phyloP scores from a whole-genome alignment of 768 basidiomycete genomes.

The Trametes coccinea region DNA sequence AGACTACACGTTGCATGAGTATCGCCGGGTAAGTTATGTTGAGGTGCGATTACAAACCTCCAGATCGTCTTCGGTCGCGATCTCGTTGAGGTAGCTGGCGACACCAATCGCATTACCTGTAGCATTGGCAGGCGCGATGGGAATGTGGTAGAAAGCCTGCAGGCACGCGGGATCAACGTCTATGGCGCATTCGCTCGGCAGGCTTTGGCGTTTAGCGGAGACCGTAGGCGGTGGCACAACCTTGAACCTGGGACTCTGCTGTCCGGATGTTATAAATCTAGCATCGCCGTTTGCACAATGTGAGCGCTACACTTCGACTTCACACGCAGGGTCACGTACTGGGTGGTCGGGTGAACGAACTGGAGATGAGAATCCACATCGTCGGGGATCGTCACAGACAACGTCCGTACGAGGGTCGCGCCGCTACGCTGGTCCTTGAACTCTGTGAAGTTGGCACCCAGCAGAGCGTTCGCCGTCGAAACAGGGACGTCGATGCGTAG shows the following conservation, averaged over 20 bases:
- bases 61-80: slow-evolving; percentile 32
- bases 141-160: slow-evolving; percentile 37
- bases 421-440: slow-evolving; percentile 29
- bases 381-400: slow-evolving; percentile 38
- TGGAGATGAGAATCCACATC: slow-evolving; percentile 32
- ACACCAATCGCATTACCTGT: slow-evolving; percentile 31
- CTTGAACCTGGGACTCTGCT: neutral
- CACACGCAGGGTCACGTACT: slow-evolving; percentile 19
- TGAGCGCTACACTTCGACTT: no score
- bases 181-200: neutral
- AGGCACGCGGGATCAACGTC: slow-evolving; percentile 26
- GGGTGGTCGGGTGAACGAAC: slow-evolving; percentile 33
- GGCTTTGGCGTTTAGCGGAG: slow-evolving; percentile 3
- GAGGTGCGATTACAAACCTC: slow-evolving; percentile 10
- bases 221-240: slow-evolving; percentile 11
- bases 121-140: slow-evolving; percentile 32
- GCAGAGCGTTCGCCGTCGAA: slow-evolving; percentile 3
- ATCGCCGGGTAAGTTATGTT: neutral
- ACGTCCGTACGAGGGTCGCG: slow-evolving; percentile 33
- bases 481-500: neutral
- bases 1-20: slow-evolving; percentile 39
- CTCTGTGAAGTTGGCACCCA: slow-evolving; percentile 3
- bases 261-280: neutral
- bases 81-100: slow-evolving; percentile 33
- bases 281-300: no score